Evolutionary conservation across 2,329 filamentous ascomycete species (phyloP), one percentile per base, ranked within the genome.

Genomic region (Endoconidiophora laricicola): DNA sequence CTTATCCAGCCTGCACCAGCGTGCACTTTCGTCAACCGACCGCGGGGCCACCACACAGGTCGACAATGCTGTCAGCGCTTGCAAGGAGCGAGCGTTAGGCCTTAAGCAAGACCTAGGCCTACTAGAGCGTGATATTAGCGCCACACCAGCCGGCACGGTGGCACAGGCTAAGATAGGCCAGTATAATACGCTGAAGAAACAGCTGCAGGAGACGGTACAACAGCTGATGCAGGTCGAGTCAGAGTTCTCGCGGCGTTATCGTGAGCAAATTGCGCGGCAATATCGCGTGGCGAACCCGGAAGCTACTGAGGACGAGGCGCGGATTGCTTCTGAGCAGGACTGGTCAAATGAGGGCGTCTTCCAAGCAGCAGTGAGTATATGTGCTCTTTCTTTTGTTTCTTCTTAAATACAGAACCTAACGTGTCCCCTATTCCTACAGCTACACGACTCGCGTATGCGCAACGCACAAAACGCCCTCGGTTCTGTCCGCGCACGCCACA

Each of bases 271-370:
- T 60, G 77, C 78, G 52, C 74, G 85, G 59, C 85, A 91, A 65
- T 88, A 85, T 65, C 73, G 78, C 51, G 87, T 90, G 60, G 83
- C 86, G 57, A 86, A 87, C 62, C 84, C 84, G 47, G 79, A 86
- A 42, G 85, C 84, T n/a, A 74, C 74, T 45, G 82, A 87, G 53
- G 68, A 73, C 1, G 81, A 90, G 64, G 79, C 88, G 2, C 68
- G 72, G 45, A 69, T 84, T 61, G 83, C 83, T 3, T 69, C 78
- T 22, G 71, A 84, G 57, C 70, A 77, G 49, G 79, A 87, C 61
- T 84, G 83, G 80, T 78, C 80, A 49, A 76, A 83, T 53, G 81
- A 88, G 66, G 81, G 83, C 59, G 79, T 91, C 50, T 91, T 90
- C 68, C 81, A 87, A 65, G 81, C 79, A 52, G 84, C 84, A 53